Base-by-base conservation (phyloP, 1,139 yeast genomes). In the Pneumocystis oryctolagi region DNA sequence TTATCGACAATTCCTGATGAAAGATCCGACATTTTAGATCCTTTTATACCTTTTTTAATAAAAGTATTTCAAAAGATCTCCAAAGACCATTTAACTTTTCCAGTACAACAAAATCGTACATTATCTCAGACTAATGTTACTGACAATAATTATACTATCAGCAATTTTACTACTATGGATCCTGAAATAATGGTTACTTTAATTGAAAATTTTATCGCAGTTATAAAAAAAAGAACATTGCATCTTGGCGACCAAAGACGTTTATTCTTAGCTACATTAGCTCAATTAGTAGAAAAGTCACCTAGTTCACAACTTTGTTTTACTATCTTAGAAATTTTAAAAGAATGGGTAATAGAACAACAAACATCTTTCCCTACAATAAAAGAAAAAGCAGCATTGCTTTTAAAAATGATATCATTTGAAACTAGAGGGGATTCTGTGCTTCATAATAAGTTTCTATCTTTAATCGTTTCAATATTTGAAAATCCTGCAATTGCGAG, bases 371-470 rank as follows among this genome's bases (percentile, higher is more conserved):
- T 90, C 77, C 98, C 98, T 1, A 89, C 98, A 0, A 85, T 88
- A 4, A 94, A 94, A 71, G 98, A 94, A 71, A 92, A 94, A 72
- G 97, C 98, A 0, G 97, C 96, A 0, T 85, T 94, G 62, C 77
- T 94, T 65, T 83, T 94, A 16, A 94, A 94, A 72, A 90, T 94
- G 97, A 83, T 90, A 81, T 88, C 88, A 0, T 90, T 89, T 71
- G 98, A 92, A 70, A 79, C 84, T 58, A 80, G 96, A 67, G 95
- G 95, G 9, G 96, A 89, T 70, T 82, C 87, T 4, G 82, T 87
- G 0, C 80, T 94, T 62, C 84, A 95, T 0, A 84, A 84, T 68
- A 84, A 85, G 67, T 92, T 89, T 71, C 90, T 89, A 71, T 86
- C 85, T 69, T 87, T 94, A 42, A 85, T 94, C 65, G 84, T 90